Evolutionary conservation across 805 yeast genomes (phyloP).

Genomic region (Grigorovia transvaalensis): DNA sequence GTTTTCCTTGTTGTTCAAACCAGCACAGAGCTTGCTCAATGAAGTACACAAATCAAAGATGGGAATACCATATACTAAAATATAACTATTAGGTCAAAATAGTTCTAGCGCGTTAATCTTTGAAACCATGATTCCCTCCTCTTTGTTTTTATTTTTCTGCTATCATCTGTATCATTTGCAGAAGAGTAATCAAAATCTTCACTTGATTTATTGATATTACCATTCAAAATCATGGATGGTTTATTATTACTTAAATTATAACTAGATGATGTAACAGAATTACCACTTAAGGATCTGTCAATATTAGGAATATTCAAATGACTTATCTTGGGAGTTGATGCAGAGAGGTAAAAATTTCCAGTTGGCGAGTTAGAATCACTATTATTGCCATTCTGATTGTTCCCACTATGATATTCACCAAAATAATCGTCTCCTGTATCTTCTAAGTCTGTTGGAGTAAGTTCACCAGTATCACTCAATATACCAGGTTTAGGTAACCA

Average conservation of each 20-base stretch:
- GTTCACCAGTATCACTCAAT: conserved; percentile 23
- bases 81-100: neutral
- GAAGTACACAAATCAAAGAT: too few relatives aligned
- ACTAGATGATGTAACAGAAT: conserved; percentile 8
- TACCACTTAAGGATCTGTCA: conserved; percentile 11
- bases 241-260: conserved; percentile 4
- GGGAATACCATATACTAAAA: too few relatives aligned
- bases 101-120: conserved; percentile 29
- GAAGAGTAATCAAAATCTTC: conserved; percentile 13
- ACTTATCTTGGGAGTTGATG: conserved; percentile 12
- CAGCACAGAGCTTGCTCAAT: too few relatives aligned
- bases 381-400: conserved; percentile 2
- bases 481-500: conserved; percentile 25
- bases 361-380: conserved; percentile 7
- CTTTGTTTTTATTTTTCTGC: conserved; percentile 16
- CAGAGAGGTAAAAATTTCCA: conserved; percentile 8
- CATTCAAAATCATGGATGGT: conserved; percentile 15
- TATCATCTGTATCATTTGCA: conserved; percentile 4
- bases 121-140: conserved; percentile 38
- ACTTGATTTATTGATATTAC: conserved; percentile 12
- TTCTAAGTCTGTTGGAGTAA: conserved; percentile 21
- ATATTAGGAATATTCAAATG: conserved; percentile 8
- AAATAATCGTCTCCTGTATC: conserved; percentile 19
- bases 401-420: conserved; percentile 12
- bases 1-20: too few relatives aligned